Percentiles rank a stretch among this genome's conserved stretches.
These are phyloP conservation scores for Alternaria viburni DNA, from an alignment of 2,329 filamentous ascomycete species.

Conservation along the genomic window DNA sequence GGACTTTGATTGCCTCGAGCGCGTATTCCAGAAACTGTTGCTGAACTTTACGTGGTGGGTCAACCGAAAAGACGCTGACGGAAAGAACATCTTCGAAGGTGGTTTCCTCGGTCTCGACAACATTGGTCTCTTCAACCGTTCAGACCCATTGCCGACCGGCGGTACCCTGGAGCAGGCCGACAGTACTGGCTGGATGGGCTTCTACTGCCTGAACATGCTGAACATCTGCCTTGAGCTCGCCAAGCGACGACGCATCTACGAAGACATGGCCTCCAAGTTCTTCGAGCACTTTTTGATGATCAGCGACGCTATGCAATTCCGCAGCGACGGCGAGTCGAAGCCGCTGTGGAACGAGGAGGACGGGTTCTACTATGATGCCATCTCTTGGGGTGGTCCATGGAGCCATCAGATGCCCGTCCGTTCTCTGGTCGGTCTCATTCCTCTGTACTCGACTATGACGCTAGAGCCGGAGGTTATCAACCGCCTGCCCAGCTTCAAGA, in stretches of 20 bases:
- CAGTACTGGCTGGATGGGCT: constrained; percentile 98
- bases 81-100: constrained; percentile 97
- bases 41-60: constrained; percentile 99
- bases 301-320: constrained; percentile 88
- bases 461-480: constrained; percentile 93
- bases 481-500: constrained; percentile 90
- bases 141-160: constrained; percentile 90
- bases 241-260: constrained; percentile 92
- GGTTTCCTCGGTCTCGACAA: constrained; percentile 96
- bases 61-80: constrained; percentile 91
- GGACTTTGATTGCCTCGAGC: constrained; percentile 92
- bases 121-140: constrained; percentile 96
- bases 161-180: constrained; percentile 95
- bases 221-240: constrained; percentile 95
- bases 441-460: constrained; percentile 88
- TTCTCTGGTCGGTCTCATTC: constrained; percentile 91
- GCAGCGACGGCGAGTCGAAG: constrained; percentile 72
- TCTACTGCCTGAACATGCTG: constrained; percentile 95
- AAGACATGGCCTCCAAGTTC: constrained; percentile 97
- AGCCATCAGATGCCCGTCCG: constrained; percentile 90
- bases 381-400: constrained; percentile 93
- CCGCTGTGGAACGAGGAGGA: constrained; percentile 97
- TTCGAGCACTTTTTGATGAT: constrained; percentile 99
- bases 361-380: constrained; percentile 98
- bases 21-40: constrained; percentile 93